phyloP scores from a whole-genome alignment of 768 basidiomycete species.

The Leccinum rimulosum region DNA sequence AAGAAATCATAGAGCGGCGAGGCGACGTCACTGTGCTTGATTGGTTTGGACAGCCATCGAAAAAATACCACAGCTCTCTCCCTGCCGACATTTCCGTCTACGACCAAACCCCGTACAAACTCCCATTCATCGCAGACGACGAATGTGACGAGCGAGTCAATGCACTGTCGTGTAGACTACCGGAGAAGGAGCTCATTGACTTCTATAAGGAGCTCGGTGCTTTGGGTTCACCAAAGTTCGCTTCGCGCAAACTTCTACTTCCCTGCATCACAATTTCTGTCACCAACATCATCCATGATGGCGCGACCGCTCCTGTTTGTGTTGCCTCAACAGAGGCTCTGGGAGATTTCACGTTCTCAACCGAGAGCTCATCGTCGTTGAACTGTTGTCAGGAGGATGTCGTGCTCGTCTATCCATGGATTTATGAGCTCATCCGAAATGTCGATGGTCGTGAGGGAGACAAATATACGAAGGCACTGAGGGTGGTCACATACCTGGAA shows the following conservation, averaged over 20 bases:
- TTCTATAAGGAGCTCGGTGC: background rate
- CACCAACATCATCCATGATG: background rate
- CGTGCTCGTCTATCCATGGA: slow-evolving; percentile 13
- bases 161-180: background rate
- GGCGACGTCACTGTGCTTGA: slow-evolving; percentile 16
- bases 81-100: slow-evolving; percentile 17
- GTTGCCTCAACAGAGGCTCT: slow-evolving; percentile 1
- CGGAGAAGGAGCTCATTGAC: background rate
- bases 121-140: background rate
- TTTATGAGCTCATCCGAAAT: slow-evolving; percentile 3
- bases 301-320: background rate
- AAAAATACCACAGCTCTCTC: slow-evolving; percentile 12
- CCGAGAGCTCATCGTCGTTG: background rate
- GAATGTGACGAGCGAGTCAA: background rate
- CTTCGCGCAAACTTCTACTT: slow-evolving; percentile 5
- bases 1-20: slow-evolving; percentile 12
- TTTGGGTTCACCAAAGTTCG: background rate
- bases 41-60: slow-evolving; percentile 17
- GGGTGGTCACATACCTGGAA: slow-evolving; percentile 6
- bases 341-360: slow-evolving; percentile 1
- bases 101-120: background rate
- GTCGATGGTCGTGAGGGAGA: background rate
- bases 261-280: slow-evolving; percentile 13
- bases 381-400: background rate
- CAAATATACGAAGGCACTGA: background rate